Base-by-base conservation (phyloP, 1,284 basidiomycete genomes). In the Trametes hirsuta region DNA sequence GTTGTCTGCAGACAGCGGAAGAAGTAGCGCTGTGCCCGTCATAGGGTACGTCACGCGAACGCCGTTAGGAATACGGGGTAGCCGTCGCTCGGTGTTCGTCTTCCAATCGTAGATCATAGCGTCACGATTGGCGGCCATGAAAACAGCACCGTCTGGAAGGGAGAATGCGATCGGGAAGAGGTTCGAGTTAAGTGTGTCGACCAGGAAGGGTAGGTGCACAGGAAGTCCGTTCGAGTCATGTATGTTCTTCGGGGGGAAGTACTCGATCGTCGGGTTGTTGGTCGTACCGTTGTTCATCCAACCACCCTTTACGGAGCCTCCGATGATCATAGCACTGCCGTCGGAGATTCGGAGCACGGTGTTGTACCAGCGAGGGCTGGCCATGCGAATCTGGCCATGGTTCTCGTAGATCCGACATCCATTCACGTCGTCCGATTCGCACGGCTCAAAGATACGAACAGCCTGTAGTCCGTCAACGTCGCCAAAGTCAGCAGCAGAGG, bases 1-100 rank as follows among this genome's bases (percentile, higher is more conserved):
- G 68, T 87, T 86, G 14, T 80, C 78, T 5, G 84, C 81, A 2
- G 81, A 82, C 5, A 94, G 77, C 8, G 93, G 91, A 2, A 94
- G 82, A 18, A 94, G 79, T 21, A 90, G 69, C 3, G 78, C 88
- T 10, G 87, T 88, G 21, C 87, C 91, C 18, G 89, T 80, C 84
- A 91, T 90, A 0, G 92, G 92, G 72, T 94, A 94, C 0, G 91
- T 92, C 37, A 94, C 84, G 18, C 89, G 87, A 12, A 94, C 85
- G 37, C 86, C 87, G 64, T 94, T 93, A 2, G 93, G 93, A 62
- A 95, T 81, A 46, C 72, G 72, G 12, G 91, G 91, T 2, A 94
- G 82, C 44, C 82, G 76, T 21, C 72, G 76, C 71, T 94, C 92
- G 0, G 74, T 80, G 67, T 93, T 86, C 5, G 74, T 75, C 64